Evolutionary conservation across 192 early-diverging fungal species (phyloP), one percentile per base, ranked within the genome.

Genomic region (Coemansia sp.): DNA sequence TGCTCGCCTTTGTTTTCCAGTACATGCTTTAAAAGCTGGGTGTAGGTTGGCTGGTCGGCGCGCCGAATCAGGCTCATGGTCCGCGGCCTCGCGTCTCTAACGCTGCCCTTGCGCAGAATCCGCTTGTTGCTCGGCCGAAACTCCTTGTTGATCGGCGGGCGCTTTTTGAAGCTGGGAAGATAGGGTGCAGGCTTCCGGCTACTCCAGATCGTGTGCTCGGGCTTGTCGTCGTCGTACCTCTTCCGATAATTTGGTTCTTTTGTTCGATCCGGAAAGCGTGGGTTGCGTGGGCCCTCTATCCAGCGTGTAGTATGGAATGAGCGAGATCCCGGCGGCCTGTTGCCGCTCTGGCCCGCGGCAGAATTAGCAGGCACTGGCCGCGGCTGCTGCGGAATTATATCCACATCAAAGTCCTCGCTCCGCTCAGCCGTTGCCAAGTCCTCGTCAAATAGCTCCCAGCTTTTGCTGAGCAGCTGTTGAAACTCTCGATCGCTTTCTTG

Each of bases 401-500:
- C 6, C 3, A 10, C 36, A 28, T 29, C 36, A 4, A 8, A 15
- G 9, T 19, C 21, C 7, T 26, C 36, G 6, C 28, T 50, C 9
- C 9, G 34, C 3, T 21, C 39, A 1, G 10, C 10, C 0, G 10
- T 9, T 0, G 31, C 40, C 15, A 68, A 20, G 40, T 75, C 71
- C 31, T 75, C 61, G 34, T 75, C 71, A 39, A 60, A 50, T 8
- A 64, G 53, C 53, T 44, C 48, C 72, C 64, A 68, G 50, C 72
- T 75, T 17, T 62, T 47, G 39, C 50, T 54, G 12, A 75, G 63
- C 17, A 75, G 57, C 49, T 46, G 21, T 58, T 75, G 65, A 44
- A 75, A 75, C 54, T 75, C 57, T 39, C 23, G 45, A 38, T 75
- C 65, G 21, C 62, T 63, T 6, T 63, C 38, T n/a, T 23, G 11